Conservation (phyloP, 768 basidiomycete species). For the Chalciporus chontae region DNA sequence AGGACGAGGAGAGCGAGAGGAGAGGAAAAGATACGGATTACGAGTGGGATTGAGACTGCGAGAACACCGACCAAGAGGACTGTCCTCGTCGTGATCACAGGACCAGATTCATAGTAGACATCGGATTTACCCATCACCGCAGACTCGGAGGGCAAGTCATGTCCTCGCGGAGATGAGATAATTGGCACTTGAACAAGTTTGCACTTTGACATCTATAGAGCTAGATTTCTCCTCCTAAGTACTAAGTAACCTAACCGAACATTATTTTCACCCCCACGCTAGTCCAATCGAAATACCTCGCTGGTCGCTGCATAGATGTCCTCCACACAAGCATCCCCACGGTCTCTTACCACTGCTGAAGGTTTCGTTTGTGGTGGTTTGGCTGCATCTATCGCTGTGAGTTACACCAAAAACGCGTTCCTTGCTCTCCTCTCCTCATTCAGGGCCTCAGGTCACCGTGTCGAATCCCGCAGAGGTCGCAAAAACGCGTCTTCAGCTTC, state of each 20-base stretch:
- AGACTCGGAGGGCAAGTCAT: conserved; percentile 3
- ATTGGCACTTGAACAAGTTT: no score
- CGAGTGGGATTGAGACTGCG: conserved; percentile 53
- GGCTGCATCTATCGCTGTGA: conserved; percentile 87
- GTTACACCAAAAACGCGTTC: conserved; percentile 3
- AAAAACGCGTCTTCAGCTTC: conserved; percentile 93
- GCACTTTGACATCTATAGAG: no score
- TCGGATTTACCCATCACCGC: conserved; percentile 16
- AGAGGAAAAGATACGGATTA: conserved; percentile 58
- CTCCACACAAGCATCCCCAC: conserved; percentile 9
- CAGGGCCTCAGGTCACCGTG: conserved; percentile 59
- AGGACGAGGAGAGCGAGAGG: conserved; percentile 63
- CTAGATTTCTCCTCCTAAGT: no score
- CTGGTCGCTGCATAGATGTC: conserved; percentile 10
- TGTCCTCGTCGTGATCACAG: conserved; percentile 44
- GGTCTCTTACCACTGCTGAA: conserved; percentile 63
- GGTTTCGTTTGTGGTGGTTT: conserved; percentile 87
- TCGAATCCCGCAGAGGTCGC: conserved; percentile 75
- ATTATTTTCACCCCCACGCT: no score
- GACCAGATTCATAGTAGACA: conserved; percentile 29
- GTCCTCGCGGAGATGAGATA: no score
- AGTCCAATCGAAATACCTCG: not conserved
- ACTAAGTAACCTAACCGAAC: not conserved
- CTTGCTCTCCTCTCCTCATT: conserved; percentile 6
- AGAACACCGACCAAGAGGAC: conserved; percentile 56